Conservation (phyloP, 2,329 filamentous ascomycete genomes). For the Aspergillus pseudoterreus region DNA sequence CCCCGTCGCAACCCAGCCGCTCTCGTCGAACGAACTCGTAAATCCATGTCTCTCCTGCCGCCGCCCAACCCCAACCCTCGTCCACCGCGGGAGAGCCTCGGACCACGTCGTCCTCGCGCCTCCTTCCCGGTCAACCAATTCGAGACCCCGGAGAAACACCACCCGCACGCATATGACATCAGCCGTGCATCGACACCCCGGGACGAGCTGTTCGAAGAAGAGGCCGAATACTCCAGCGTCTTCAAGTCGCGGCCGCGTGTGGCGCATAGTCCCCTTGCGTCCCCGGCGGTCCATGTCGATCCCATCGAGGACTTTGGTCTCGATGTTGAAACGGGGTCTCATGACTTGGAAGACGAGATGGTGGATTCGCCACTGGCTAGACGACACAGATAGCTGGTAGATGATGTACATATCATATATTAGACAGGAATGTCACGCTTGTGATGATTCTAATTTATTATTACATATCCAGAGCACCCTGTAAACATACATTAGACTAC, state of each 20-base stretch:
- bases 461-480: background rate
- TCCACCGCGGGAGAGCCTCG: constrained; percentile 16
- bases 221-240: constrained; percentile 73
- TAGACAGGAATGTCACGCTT: background rate
- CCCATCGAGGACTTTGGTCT: constrained; percentile 23
- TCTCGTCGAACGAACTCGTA: constrained; percentile 72
- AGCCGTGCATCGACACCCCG: constrained; percentile 50
- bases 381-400: constrained; percentile 6
- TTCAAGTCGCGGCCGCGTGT: constrained; percentile 83
- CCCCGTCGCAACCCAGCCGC: constrained; percentile 32
- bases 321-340: constrained; percentile 1
- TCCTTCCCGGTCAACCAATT: constrained; percentile 56
- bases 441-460: background rate
- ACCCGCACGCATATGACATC: constrained; percentile 5
- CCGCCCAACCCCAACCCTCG: constrained; percentile 17
- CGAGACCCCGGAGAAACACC: constrained; percentile 46
- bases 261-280: constrained; percentile 64
- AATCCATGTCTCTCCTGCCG: constrained; percentile 69
- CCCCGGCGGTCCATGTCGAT: constrained; percentile 36
- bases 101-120: constrained; percentile 25
- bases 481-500: background rate
- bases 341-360: constrained; percentile 12
- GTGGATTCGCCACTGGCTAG: constrained; percentile 22
- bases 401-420: background rate
- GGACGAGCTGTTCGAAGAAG: constrained; percentile 67